Conservation (phyloP, 2,329 filamentous ascomycete species). For the Ilyonectria robusta region DNA sequence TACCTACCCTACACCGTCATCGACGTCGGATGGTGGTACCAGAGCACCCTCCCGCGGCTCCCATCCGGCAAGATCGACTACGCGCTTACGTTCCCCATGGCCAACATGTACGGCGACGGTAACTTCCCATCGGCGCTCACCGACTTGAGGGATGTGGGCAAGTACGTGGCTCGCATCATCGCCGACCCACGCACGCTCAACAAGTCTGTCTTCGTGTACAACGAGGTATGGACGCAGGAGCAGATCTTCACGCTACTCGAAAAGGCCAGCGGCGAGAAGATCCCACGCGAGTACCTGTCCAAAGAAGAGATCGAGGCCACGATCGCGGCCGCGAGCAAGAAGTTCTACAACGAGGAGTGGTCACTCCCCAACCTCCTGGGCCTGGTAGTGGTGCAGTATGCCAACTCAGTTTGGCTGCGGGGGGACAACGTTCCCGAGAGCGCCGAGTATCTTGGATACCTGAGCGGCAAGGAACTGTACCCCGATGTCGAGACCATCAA, state of each 20-base stretch:
- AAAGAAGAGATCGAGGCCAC: neutral
- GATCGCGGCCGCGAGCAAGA: neutral
- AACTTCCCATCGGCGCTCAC: slow-evolving; percentile 59
- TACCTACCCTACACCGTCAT: slow-evolving; percentile 69
- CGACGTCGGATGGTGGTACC: slow-evolving; percentile 73
- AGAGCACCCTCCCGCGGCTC: slow-evolving; percentile 53
- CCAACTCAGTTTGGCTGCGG: slow-evolving; percentile 41
- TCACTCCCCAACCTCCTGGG: neutral
- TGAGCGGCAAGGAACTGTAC: slow-evolving; percentile 66
- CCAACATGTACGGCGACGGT: slow-evolving; percentile 61
- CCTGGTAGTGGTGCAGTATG: neutral
- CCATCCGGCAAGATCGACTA: slow-evolving; percentile 43
- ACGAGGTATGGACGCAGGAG: slow-evolving; percentile 60
- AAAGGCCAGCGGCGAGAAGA: slow-evolving; percentile 62
- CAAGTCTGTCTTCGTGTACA: slow-evolving; percentile 63
- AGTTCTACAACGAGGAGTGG: neutral
- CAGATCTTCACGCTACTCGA: slow-evolving; percentile 63
- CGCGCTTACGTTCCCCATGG: slow-evolving; percentile 49
- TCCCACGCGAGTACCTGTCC: slow-evolving; percentile 43
- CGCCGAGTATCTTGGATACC: slow-evolving; percentile 69
- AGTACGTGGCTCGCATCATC: slow-evolving; percentile 65
- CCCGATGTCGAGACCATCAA: slow-evolving; percentile 47
- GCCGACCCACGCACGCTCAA: slow-evolving; percentile 67
- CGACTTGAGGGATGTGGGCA: slow-evolving; percentile 66
- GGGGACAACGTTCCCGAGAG: slow-evolving; percentile 68